Percentiles rank a stretch among this genome's conserved stretches.
phyloP scores from a whole-genome alignment of 2,329 filamentous ascomycete genomes.

The Beauveria sp. region DNA sequence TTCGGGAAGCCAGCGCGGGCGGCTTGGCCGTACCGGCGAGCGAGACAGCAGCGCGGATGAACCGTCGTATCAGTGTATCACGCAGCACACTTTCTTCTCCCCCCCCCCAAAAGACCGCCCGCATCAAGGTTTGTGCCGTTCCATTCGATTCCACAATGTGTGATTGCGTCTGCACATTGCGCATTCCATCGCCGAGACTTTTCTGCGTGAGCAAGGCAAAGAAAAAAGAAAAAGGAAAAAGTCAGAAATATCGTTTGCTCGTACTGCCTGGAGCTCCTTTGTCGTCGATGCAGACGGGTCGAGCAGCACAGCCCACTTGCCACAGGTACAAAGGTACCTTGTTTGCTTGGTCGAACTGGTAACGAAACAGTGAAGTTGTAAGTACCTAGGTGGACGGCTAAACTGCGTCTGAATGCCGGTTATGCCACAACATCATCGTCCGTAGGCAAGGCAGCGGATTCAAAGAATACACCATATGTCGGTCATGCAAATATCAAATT shows the following conservation, averaged over 20 bases:
- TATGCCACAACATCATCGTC: constrained; percentile 19
- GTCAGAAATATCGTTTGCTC: neutral
- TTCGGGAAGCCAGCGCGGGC: neutral
- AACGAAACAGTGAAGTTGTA: too few species aligned
- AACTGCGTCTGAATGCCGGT: constrained; percentile 16
- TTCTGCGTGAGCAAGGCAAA: neutral
- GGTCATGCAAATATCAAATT: neutral
- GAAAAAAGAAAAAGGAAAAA: neutral
- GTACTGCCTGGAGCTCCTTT: too few species aligned
- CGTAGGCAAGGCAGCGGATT: neutral
- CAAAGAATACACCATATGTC: neutral
- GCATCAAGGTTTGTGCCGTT: neutral
- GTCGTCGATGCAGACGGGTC: too few species aligned
- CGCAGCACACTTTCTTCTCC: neutral
- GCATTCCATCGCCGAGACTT: neutral
- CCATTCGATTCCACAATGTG: neutral
- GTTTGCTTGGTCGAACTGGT: neutral
- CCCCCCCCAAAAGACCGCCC: neutral
- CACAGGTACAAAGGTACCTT: neutral
- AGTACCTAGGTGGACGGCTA: constrained; percentile 8
- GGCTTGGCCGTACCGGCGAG: neutral
- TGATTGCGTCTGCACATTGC: constrained; percentile 2
- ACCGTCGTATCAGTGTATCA: neutral
- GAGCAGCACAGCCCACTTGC: too few species aligned
- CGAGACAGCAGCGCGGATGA: neutral